A percentile compares a stretch with the other conserved stretches of the same genome.
phyloP scores from a whole-genome alignment of 805 yeast species.

The Scheffersomyces amazonensis region DNA sequence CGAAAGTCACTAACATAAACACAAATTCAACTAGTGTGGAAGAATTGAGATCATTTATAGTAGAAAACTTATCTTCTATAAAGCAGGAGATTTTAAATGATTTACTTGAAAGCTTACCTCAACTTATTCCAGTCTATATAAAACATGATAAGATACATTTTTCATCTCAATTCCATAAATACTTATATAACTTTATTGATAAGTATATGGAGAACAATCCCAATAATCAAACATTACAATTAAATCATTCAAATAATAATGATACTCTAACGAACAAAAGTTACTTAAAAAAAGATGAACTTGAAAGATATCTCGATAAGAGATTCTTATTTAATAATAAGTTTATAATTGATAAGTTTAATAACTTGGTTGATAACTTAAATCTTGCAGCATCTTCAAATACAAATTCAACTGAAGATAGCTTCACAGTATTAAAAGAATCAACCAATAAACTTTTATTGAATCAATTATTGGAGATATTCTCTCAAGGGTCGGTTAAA shows the following conservation, averaged over 20 bases:
- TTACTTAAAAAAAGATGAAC: constrained; percentile 15
- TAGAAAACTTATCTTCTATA: constrained; percentile 8
- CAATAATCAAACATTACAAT: constrained; percentile 3
- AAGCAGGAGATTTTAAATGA: constrained; percentile 16
- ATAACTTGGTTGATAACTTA: constrained; percentile 22
- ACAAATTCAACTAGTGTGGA: constrained; percentile 3
- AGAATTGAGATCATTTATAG: constrained; percentile 10
- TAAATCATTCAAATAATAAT: not conserved
- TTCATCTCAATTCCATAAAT: constrained; percentile 37
- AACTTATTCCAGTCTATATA: constrained; percentile 25
- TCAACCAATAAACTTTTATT: constrained; percentile 22
- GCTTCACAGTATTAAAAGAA: not conserved
- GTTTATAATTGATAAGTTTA: constrained; percentile 19
- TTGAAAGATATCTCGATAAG: constrained; percentile 19
- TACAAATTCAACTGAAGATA: constrained; percentile 5
- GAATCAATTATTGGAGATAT: constrained; percentile 25
- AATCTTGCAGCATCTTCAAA: constrained; percentile 12
- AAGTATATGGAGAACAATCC: constrained; percentile 14
- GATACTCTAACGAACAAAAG: constrained; percentile 6
- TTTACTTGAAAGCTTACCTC: constrained; percentile 22
- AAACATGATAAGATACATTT: constrained; percentile 34
- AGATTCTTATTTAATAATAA: constrained; percentile 21
- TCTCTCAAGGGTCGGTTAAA: constrained; percentile 32
- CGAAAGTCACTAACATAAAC: constrained; percentile 10
- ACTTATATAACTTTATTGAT: constrained; percentile 30